Evolutionary conservation across 768 basidiomycete species (phyloP).

Genomic region (Holtermanniella nyarrowii): DNA sequence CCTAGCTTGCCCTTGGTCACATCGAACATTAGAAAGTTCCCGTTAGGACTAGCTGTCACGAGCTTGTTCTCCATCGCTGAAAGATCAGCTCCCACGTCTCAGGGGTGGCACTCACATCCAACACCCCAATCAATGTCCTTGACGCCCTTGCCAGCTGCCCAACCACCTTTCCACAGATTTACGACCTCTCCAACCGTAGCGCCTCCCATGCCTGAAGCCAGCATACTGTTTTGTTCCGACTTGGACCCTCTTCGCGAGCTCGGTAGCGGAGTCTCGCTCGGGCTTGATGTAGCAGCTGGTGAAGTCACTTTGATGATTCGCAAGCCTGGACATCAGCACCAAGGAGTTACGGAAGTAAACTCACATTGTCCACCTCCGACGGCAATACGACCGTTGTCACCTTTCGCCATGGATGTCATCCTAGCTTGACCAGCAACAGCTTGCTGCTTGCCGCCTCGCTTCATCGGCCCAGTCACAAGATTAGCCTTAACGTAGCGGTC

Average conservation of each 20-base stretch:
- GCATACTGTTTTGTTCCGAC: slow-evolving; percentile 2
- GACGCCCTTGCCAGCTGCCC: slow-evolving; percentile 29
- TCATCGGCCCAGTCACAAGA: neutral
- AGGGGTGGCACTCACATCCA: slow-evolving; percentile 19
- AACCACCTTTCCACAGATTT: slow-evolving; percentile 34
- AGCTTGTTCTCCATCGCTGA: slow-evolving; percentile 32
- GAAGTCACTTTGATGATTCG: slow-evolving; percentile 20
- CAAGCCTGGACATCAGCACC: slow-evolving; percentile 15
- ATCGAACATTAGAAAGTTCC: slow-evolving; percentile 37
- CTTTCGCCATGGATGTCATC: slow-evolving; percentile 28
- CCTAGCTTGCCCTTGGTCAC: slow-evolving; percentile 28
- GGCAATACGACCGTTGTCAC: slow-evolving; percentile 28
- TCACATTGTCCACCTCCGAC: slow-evolving; percentile 34
- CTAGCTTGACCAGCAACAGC: slow-evolving; percentile 6
- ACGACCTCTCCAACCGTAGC: slow-evolving; percentile 26
- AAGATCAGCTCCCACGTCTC: neutral
- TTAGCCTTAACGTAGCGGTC: neutral
- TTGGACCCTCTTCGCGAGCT: slow-evolving; percentile 1
- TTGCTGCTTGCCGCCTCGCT: slow-evolving; percentile 14
- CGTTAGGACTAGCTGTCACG: slow-evolving; percentile 31
- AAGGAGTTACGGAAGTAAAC: neutral
- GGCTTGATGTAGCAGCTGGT: slow-evolving; percentile 1
- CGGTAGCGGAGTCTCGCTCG: slow-evolving; percentile 6
- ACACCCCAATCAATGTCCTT: slow-evolving; percentile 38
- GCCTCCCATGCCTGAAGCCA: slow-evolving; percentile 29